A percentile compares a stretch with the other conserved stretches of the same genome.
Evolutionary conservation across 345 rosid genomes (phyloP).

Genomic region (Viola odorata): DNA sequence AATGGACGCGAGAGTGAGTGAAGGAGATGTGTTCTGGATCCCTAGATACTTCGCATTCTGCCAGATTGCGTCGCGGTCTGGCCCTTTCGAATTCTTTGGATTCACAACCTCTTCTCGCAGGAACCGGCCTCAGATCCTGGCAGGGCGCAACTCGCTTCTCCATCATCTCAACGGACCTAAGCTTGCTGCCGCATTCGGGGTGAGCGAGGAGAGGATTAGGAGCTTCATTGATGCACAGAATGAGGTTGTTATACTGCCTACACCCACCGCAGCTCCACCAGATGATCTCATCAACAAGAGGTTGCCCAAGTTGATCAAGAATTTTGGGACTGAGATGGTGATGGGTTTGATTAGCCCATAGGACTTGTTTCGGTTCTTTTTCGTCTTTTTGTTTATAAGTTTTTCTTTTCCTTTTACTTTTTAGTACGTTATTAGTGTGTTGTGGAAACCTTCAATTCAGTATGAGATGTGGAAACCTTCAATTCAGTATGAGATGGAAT

Average conservation of each 20-base stretch:
- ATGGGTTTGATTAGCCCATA: conserved; percentile 15
- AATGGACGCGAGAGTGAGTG: conserved; percentile 41
- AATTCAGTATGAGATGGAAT: too few species aligned
- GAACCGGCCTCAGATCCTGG: conserved; percentile 83
- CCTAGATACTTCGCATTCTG: conserved; percentile 86
- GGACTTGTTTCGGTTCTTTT: not conserved
- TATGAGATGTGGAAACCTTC: too few species aligned
- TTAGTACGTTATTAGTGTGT: too few species aligned
- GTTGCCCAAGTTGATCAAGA: conserved; percentile 13
- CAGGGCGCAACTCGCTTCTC: conserved; percentile 56
- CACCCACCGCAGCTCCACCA: conserved; percentile 46
- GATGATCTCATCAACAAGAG: conserved; percentile 9
- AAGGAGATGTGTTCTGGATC: conserved; percentile 72
- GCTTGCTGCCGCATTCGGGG: conserved; percentile 56
- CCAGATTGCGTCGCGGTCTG: conserved; percentile 59
- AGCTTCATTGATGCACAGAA: conserved; percentile 38
- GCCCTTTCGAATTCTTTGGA: conserved; percentile 68
- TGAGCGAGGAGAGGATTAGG: conserved; percentile 34
- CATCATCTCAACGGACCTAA: conserved; percentile 36
- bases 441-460: too few species aligned
- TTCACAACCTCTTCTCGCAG: conserved; percentile 73
- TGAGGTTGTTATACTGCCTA: conserved; percentile 65
- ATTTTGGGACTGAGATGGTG: conserved; percentile 23
- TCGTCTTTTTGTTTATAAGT: too few species aligned
- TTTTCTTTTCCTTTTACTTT: too few species aligned